These are phyloP conservation scores for Pseudozyma sp. DNA, from an alignment of 1,284 basidiomycete genomes.

Conservation along the genomic window DNA sequence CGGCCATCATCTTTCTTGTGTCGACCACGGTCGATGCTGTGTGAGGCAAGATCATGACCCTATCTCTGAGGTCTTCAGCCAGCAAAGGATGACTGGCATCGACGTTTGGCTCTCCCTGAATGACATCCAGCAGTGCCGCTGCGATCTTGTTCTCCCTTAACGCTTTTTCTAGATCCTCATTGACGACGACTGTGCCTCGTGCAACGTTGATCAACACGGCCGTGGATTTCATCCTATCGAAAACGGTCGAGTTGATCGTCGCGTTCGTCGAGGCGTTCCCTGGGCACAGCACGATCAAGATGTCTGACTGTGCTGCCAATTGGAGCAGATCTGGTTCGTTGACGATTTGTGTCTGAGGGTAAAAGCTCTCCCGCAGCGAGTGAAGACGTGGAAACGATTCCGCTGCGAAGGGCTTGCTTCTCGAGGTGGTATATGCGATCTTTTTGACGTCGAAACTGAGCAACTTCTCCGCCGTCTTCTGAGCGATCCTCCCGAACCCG, in stretches of 20 bases:
- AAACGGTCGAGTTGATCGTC: constrained; percentile 17
- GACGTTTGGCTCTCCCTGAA: constrained; percentile 30
- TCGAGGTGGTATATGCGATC: constrained; percentile 25
- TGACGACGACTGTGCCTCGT: constrained; percentile 28
- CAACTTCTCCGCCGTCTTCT: constrained; percentile 33
- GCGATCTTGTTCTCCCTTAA: constrained; percentile 9
- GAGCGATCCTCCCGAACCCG: constrained; percentile 35
- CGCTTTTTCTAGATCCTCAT: constrained; percentile 16
- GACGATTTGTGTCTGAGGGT: constrained; percentile 11
- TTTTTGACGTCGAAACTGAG: constrained; percentile 13
- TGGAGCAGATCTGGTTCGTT: constrained; percentile 16
- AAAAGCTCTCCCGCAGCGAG: constrained; percentile 19
- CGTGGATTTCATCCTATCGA: constrained; percentile 15
- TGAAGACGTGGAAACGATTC: constrained; percentile 16
- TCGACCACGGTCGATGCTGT: constrained; percentile 25
- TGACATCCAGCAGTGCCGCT: constrained; percentile 33
- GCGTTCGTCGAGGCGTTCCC: constrained; percentile 20
- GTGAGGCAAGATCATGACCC: constrained; percentile 29
- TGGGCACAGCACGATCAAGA: constrained; percentile 33
- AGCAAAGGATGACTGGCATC: constrained; percentile 16
- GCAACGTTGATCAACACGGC: constrained; percentile 34
- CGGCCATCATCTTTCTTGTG: constrained; percentile 25
- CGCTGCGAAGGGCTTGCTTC: constrained; percentile 7
- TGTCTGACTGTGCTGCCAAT: constrained; percentile 25
- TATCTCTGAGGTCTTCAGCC: constrained; percentile 18